Conservation (phyloP, 768 basidiomycete genomes). For the Favolaschia claudopus region DNA sequence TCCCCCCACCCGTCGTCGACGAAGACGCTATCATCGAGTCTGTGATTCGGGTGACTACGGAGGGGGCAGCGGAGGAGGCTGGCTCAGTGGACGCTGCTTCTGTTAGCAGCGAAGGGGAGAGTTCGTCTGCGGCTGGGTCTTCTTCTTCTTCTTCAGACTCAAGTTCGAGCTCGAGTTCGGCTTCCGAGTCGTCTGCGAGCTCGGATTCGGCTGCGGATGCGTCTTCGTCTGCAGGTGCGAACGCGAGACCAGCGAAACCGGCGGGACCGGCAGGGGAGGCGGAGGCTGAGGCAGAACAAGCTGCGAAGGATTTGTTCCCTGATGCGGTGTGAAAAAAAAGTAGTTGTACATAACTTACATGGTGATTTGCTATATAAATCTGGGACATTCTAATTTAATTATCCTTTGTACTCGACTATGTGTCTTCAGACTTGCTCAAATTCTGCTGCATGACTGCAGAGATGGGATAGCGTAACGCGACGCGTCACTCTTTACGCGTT, state of each 20-base stretch:
- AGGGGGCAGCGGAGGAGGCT: not conserved
- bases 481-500: no score
- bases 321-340: conserved; percentile 39
- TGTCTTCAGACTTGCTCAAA: no score
- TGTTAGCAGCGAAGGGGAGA: conserved; percentile 13
- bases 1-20: conserved; percentile 31
- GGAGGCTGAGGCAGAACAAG: conserved; percentile 59
- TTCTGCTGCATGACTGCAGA: no score
- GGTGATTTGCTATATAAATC: conserved; percentile 15
- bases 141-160: not conserved
- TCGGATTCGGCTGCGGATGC: conserved; percentile 12
- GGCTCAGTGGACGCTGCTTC: no score
- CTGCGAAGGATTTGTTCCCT: conserved; percentile 62
- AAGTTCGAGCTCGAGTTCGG: conserved; percentile 18
- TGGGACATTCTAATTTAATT: conserved; percentile 18
- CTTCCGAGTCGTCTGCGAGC: conserved; percentile 13
- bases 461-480: no score
- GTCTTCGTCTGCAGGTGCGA: conserved; percentile 9
- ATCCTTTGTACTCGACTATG: no score
- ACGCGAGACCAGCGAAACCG: conserved; percentile 21
- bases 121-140: not conserved
- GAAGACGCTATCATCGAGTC: conserved; percentile 46
- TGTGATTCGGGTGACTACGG: not conserved
- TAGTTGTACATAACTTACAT: conserved; percentile 19
- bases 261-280: conserved; percentile 50